Base-by-base conservation (phyloP, 2,329 filamentous ascomycete species). In the Coniella lustricola region DNA sequence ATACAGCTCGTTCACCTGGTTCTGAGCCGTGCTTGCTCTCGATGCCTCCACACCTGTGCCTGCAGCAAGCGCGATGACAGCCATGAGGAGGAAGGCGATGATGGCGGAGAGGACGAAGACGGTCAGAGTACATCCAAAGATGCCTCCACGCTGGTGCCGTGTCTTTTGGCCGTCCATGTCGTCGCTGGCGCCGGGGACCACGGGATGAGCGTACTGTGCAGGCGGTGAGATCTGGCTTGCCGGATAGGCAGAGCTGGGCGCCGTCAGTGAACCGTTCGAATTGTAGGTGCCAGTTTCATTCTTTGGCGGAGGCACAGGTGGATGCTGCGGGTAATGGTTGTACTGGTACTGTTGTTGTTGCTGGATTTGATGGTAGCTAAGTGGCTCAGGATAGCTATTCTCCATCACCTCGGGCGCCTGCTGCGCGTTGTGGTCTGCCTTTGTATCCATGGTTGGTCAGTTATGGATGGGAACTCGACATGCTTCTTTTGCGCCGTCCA, bases 1-100 rank as follows among this genome's bases (percentile, higher is more conserved):
- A 37, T 50, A 61, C 34, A 67, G 44, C 4, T 53, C 44, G 3
- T 62, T 60, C 14, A 71, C 52, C 45, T 62, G 62, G 21, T 57
- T 48, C 21, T 64, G 59, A 1, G 68, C 68, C 12, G 64, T 53
- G 44, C 61, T 69, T 5, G 69, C 68, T 40, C 67, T 63, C 51
- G 57, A 65, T 7, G 66, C 56, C 46, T 70, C 64, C 5, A 73
- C 58, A 5, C 70, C 72, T 1, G 68, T 71, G 3, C 69, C 68
- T 0, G 68, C 70, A 1, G 70, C 71, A 21, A 74, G 58, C 1
- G 69, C 71, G 45, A 74, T 66, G 12, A 72, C 69, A 2, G 68
- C 65, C 0, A 60, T 64, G 0, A 63, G 62, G 36, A 74, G 53
- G 12, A 69, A 32, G 5, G 65, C 68, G 49, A 73, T 66, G 47